Evolutionary conservation across 2,329 filamentous ascomycete species (phyloP).

Genomic region (Exophiala spinifera): DNA sequence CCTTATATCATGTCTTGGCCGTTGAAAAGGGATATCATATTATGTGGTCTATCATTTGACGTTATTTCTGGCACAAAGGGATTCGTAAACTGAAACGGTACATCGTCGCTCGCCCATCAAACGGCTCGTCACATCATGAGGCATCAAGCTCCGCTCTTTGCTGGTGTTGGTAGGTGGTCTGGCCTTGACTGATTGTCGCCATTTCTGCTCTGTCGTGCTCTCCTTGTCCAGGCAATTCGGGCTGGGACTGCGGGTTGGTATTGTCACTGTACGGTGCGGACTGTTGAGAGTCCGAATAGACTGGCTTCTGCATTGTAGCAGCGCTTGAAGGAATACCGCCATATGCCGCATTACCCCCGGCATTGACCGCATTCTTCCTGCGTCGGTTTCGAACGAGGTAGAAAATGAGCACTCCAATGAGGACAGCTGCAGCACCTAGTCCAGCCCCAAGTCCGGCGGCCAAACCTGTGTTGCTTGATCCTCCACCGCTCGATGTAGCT

Average conservation of each 20-base stretch:
- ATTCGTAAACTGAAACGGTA: too few species aligned
- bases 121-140: not conserved
- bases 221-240: slow-evolving; percentile 9
- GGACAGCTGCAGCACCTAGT: slow-evolving; percentile 10
- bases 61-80: too few species aligned
- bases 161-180: not conserved
- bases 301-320: not conserved
- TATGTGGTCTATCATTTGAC: too few species aligned
- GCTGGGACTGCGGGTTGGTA: not conserved
- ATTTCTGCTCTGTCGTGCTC: not conserved
- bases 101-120: too few species aligned
- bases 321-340: not conserved
- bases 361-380: not conserved
- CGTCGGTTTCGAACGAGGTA: slow-evolving; percentile 10
- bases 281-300: not conserved
- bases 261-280: slow-evolving; percentile 2
- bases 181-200: not conserved
- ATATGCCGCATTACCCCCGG: not conserved
- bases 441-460: slow-evolving; percentile 14
- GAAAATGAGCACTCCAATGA: slow-evolving; percentile 11
- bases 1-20: too few species aligned
- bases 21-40: too few species aligned
- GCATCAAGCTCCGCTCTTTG: not conserved
- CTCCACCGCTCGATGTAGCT: not conserved
- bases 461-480: slow-evolving; percentile 12